A percentile compares a stretch with the other conserved stretches of the same genome.
phyloP scores from a whole-genome alignment of 768 basidiomycete species.

The Boletus patriciae region DNA sequence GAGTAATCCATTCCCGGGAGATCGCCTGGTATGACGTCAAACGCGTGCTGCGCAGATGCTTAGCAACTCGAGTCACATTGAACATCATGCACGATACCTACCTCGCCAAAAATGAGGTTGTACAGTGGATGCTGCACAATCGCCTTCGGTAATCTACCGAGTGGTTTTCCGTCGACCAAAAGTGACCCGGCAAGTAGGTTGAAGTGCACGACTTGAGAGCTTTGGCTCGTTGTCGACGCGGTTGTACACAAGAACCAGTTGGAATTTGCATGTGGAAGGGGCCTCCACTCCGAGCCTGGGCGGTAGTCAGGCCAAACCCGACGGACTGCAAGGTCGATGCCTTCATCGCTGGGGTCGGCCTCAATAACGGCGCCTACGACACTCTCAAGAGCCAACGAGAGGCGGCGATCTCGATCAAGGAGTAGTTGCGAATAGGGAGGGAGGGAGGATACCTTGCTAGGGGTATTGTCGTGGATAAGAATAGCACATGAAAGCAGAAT shows the following conservation, averaged over 20 bases:
- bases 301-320: slow-evolving; percentile 33
- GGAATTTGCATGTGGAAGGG: slow-evolving; percentile 16
- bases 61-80: background rate
- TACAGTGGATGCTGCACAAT: slow-evolving; percentile 20
- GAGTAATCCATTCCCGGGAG: slow-evolving; percentile 4
- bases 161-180: slow-evolving; percentile 41
- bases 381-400: slow-evolving; percentile 30
- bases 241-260: slow-evolving; percentile 12
- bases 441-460: slow-evolving; percentile 4
- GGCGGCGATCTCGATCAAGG: slow-evolving; percentile 33
- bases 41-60: background rate
- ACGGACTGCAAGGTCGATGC: slow-evolving; percentile 33
- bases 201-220: slow-evolving; percentile 33
- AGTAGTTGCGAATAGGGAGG: slow-evolving; percentile 19
- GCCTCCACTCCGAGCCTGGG: slow-evolving; percentile 24
- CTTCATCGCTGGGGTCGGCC: slow-evolving; percentile 2
- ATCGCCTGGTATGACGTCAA: background rate
- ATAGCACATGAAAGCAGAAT: slow-evolving; percentile 34
- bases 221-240: background rate
- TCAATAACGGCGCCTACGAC: slow-evolving; percentile 14
- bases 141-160: slow-evolving; percentile 37
- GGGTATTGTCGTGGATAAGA: slow-evolving; percentile 32
- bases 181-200: slow-evolving; percentile 43
- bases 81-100: slow-evolving; percentile 11
- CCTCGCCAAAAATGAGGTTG: slow-evolving; percentile 33